phyloP scores from a whole-genome alignment of 306 rosid species.

The Adenanthera pavonina region DNA sequence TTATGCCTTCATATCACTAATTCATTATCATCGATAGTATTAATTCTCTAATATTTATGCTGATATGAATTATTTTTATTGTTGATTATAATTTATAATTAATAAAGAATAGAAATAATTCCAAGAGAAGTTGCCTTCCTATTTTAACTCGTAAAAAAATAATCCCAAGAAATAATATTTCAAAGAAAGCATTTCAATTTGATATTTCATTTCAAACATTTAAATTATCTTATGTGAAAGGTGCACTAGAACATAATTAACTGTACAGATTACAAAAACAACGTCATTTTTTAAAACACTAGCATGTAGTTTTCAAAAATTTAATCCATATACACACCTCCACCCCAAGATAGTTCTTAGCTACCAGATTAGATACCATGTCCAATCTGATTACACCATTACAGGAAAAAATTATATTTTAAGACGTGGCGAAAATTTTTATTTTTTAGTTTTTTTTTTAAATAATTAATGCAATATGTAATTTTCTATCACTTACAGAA shows the following conservation, averaged over 20 bases:
- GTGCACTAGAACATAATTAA: neutral
- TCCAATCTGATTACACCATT: slow-evolving; percentile 4
- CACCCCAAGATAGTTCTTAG: neutral
- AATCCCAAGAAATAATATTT: too few relatives aligned
- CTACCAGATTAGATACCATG: neutral
- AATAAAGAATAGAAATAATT: neutral
- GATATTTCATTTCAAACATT: neutral
- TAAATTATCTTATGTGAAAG: neutral
- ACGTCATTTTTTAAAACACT: neutral
- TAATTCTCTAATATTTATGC: neutral
- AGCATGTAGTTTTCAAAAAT: neutral
- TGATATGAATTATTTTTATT: neutral
- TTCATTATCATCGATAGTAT: neutral
- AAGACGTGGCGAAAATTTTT: neutral
- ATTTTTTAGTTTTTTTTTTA: too few relatives aligned
- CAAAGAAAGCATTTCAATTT: too few relatives aligned
- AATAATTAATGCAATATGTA: too few relatives aligned
- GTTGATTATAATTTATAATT: neutral
- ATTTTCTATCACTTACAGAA: too few relatives aligned
- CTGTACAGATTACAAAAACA: neutral
- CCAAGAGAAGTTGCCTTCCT: neutral
- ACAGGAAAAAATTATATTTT: neutral
- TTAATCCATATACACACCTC: neutral
- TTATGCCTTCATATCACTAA: neutral
- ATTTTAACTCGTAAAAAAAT: neutral